Evolutionary conservation across 371 early-diverging fungal genomes (phyloP).

Genomic region (Syncephalastrum monosporum): DNA sequence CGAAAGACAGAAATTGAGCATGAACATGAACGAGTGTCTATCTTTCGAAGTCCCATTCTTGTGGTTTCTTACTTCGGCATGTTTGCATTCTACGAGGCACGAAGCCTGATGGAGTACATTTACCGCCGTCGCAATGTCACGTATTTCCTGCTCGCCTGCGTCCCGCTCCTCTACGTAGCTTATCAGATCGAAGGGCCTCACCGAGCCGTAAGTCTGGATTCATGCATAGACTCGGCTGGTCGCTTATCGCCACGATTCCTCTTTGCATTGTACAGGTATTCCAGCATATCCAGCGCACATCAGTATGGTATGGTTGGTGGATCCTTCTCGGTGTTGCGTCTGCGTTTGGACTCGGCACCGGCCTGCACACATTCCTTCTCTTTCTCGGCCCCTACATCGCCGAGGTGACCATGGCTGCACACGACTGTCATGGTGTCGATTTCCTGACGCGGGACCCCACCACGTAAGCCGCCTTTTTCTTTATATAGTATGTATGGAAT

Average conservation of each 20-base stretch:
- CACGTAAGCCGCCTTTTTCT: conserved; percentile 13
- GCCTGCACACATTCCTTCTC: conserved; percentile 90
- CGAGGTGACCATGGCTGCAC: conserved; percentile 79
- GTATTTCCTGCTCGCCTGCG: neutral
- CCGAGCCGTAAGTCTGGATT: conserved; percentile 14
- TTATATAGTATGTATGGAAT: neutral
- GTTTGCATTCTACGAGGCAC: conserved; percentile 22
- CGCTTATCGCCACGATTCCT: no score
- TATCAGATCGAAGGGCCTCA: conserved; percentile 24
- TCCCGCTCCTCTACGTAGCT: conserved; percentile 5
- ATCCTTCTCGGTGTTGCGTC: conserved; percentile 81
- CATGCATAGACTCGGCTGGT: neutral
- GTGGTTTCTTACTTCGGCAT: conserved; percentile 23
- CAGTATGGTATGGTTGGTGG: conserved; percentile 88
- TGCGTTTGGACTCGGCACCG: conserved; percentile 90
- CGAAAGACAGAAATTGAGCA: conserved; percentile 23
- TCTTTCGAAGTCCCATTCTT: conserved; percentile 23
- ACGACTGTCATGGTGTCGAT: conserved; percentile 69
- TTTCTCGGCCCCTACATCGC: conserved; percentile 91
- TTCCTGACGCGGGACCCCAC: conserved; percentile 15
- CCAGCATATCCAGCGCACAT: conserved; percentile 6
- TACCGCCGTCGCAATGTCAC: no score
- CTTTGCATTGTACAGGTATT: conserved; percentile 6
- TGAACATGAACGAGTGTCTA: conserved; percentile 21
- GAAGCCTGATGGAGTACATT: conserved; percentile 9